Evolutionary conservation across 129 eudicot genomes (phyloP).

Genomic region (Helichrysum umbraculigerum): DNA sequence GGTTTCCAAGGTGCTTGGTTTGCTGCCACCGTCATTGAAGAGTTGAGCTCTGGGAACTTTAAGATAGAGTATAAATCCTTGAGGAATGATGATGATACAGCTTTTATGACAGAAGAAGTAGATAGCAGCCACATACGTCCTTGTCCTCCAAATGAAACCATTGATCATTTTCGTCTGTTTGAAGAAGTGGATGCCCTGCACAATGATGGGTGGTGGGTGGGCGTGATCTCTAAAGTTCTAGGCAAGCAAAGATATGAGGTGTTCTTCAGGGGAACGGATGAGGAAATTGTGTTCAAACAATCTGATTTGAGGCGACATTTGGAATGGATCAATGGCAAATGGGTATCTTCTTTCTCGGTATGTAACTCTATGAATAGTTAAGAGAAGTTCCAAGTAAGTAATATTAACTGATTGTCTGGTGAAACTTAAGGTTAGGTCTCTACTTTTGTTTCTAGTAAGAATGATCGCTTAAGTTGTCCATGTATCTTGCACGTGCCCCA

Average conservation of each 20-base stretch:
- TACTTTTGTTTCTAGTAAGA: background rate
- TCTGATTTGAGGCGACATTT: conserved; percentile 67
- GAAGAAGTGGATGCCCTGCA: conserved; percentile 77
- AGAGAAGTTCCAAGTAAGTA: conserved; percentile 2
- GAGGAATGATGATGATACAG: conserved; percentile 60
- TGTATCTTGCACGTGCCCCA: conserved; percentile 23
- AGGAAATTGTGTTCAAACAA: conserved; percentile 52
- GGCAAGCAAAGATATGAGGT: conserved; percentile 49
- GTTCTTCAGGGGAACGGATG: conserved; percentile 56
- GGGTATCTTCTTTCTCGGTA: conserved; percentile 66
- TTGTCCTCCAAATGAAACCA: conserved; percentile 45
- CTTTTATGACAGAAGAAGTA: conserved; percentile 53
- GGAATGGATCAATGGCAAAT: conserved; percentile 80
- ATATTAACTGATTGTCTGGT: background rate
- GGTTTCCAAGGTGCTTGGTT: conserved; percentile 91
- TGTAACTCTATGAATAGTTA: conserved; percentile 17
- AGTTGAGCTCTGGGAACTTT: conserved; percentile 34
- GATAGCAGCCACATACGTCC: conserved; percentile 53
- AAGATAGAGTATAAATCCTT: conserved; percentile 54
- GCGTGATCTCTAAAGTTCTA: conserved; percentile 57
- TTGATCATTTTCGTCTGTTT: conserved; percentile 43
- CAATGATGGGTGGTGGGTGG: conserved; percentile 98
- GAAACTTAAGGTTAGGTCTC: conserved; percentile 24
- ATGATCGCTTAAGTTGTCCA: background rate
- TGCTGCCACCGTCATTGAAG: conserved; percentile 57